Base-by-base conservation (phyloP, 495 filamentous ascomycete species). In the Hypomontagnella submonticulosa region DNA sequence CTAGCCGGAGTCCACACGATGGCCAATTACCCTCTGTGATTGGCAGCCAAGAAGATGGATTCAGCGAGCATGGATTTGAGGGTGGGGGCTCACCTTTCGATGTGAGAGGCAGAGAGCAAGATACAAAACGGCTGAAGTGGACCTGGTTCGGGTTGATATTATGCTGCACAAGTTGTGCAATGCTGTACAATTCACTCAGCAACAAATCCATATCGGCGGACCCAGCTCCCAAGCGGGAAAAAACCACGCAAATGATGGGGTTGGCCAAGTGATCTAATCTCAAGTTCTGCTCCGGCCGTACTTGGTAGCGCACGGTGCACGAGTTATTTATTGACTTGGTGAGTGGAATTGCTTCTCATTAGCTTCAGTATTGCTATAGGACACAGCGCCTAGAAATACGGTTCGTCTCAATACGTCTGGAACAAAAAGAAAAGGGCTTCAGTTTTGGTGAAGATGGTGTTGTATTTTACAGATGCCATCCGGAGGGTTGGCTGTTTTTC, bases 381-480 rank as follows among this genome's bases (percentile, higher is more conserved):
- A 6, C 23, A 6, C 23, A 27, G 23, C 6, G 23, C 23, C 23
- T 27, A 27, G 23, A 6, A 27, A 27, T 27, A 27, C 23, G 23
- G 23, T 27, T 27, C 23, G 23, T 27, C 23, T 12, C 9, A 19
- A 18, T 18, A 53, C 9, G 23, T 6, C 1, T 4, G n/a, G 32
- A 46, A 52, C 12, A 55, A 55, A 51, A 58, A 56, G 18, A 46
- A 16, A 10, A 10, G 44, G 8, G 13, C n/a, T 36, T 44, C 30
- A 10, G 18, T 40, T 61, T 46, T 60, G 57, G 48, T 64, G 58
- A 69, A 63, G 60, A 60, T 59, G 66, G 50, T 55, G 66, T 64
- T 60, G 56, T 69, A 64, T 60, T 65, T 64, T 69, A 69, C 66
- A 69, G 43, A 27, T 56, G 60, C 50, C 56, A 53, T 51, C 50